These are phyloP conservation scores for Kwoniella mangroviensis DNA, from an alignment of 768 basidiomycete species.

Conservation along the genomic window DNA sequence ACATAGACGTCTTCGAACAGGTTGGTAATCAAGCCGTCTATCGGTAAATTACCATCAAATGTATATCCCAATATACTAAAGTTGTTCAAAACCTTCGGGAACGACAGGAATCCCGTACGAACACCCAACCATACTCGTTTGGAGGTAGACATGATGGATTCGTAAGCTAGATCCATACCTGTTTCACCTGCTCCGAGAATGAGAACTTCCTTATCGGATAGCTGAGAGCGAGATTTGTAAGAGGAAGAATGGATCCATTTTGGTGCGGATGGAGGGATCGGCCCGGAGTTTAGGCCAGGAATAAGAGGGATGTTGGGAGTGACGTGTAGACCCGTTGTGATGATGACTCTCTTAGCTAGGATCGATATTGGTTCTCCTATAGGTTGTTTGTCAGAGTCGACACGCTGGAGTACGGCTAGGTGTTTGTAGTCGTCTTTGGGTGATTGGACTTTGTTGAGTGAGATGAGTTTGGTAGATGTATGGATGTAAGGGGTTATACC, in stretches of 20 bases:
- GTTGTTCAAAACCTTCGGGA: constrained; percentile 68
- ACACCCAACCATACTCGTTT: constrained; percentile 65
- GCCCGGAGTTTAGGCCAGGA: constrained; percentile 62
- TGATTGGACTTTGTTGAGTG: constrained; percentile 58
- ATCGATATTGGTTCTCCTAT: constrained; percentile 48
- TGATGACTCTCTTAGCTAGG: constrained; percentile 60
- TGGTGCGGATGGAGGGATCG: constrained; percentile 49
- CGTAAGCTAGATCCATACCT: constrained; percentile 66
- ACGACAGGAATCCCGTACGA: constrained; percentile 65
- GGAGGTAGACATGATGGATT: constrained; percentile 62
- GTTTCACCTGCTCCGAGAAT: constrained; percentile 70
- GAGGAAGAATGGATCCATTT: constrained; percentile 62
- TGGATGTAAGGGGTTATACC: constrained; percentile 52
- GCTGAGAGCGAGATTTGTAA: constrained; percentile 63
- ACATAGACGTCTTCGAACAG: constrained; percentile 62
- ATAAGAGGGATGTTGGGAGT: constrained; percentile 63
- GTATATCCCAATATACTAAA: constrained; percentile 64
- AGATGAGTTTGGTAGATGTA: constrained; percentile 40
- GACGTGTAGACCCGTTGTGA: constrained; percentile 68
- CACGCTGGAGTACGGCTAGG: constrained; percentile 55
- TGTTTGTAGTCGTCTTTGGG: constrained; percentile 59
- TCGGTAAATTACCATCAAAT: constrained; percentile 59
- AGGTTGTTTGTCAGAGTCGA: constrained; percentile 49
- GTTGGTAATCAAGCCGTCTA: constrained; percentile 65
- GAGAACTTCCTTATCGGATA: constrained; percentile 63